Evolutionary conservation across 2,329 filamentous ascomycete species (phyloP).

Genomic region (Myriangium duriaei): DNA sequence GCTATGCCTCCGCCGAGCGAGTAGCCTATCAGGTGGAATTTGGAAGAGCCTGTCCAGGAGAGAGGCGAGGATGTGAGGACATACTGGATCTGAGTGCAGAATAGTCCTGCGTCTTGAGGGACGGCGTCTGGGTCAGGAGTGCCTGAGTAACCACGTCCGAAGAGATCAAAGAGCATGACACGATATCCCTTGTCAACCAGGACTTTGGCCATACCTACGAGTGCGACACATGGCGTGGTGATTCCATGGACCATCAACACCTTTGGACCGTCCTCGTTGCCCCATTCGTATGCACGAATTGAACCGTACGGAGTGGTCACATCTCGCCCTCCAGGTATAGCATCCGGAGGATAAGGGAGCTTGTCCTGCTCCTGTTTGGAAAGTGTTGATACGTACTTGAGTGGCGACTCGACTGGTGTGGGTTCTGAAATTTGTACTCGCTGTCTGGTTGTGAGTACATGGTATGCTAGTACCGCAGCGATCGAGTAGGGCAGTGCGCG

Average conservation of each 20-base stretch:
- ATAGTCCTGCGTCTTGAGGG: slow-evolving; percentile 61
- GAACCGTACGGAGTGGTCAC: slow-evolving; percentile 58
- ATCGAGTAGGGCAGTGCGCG: not conserved
- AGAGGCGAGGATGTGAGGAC: slow-evolving; percentile 58
- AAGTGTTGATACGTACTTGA: slow-evolving; percentile 18
- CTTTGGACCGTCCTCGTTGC: slow-evolving; percentile 56
- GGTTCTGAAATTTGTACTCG: not conserved
- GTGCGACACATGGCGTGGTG: slow-evolving; percentile 59
- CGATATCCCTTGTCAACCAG: slow-evolving; percentile 56
- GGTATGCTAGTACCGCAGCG: slow-evolving; percentile 2
- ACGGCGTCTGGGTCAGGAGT: slow-evolving; percentile 53
- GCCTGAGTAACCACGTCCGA: slow-evolving; percentile 68
- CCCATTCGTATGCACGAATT: slow-evolving; percentile 69
- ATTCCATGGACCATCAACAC: slow-evolving; percentile 72
- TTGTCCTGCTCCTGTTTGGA: slow-evolving; percentile 15
- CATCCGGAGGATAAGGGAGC: slow-evolving; percentile 53
- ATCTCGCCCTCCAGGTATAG: slow-evolving; percentile 56
- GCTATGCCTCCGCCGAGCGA: slow-evolving; percentile 67
- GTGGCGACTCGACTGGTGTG: slow-evolving; percentile 19
- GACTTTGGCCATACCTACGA: slow-evolving; percentile 53
- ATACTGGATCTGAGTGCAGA: slow-evolving; percentile 58
- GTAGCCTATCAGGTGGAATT: slow-evolving; percentile 65
- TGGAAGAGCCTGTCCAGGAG: slow-evolving; percentile 45
- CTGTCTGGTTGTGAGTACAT: not conserved
- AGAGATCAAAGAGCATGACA: slow-evolving; percentile 69